Base-by-base conservation (phyloP, 2,329 filamentous ascomycete species). In the Dothidotthia symphoricarpi region DNA sequence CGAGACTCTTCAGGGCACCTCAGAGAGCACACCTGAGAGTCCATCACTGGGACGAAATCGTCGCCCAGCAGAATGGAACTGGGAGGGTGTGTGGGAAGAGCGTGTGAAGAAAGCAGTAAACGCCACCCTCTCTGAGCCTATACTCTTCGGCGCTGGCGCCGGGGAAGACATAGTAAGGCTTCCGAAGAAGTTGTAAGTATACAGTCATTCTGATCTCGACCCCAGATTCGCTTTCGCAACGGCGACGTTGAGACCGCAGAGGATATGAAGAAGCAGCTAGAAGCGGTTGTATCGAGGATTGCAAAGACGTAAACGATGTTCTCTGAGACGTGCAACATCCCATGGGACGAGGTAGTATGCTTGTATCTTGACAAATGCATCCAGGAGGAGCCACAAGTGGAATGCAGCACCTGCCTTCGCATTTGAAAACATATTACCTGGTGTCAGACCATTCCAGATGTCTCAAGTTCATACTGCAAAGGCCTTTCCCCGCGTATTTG, bases 11-110 rank as follows among this genome's bases (percentile, higher is more conserved):
- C 46, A 51, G 16, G 32, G 42, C 8, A 26, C 34, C 1, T 35
- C 45, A 11, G 52, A 42, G n/a, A 45, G 44, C 27, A 28, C 45
- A 13, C 39, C 44, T 14, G 53, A 59, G 3, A 41, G 34, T n/a
- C 43, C 49, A 15, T 34, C 61, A 8, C 64, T 54, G 54, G 77
- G 67, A 55, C 68, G 70, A 70, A 78, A 69, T 43, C 71, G 82
- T 43, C 74, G 77, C 33, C 88, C 88, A 0, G 86, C 85, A 6
- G 85, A 95, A 55, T 97, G 91, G 91, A 95, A 95, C 61, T 97
- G 91, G 91, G 88, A 95, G 57, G 90, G 91, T 0, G 91, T 97
- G 0, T 98, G 91, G 91, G 87, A 94, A 62, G 85, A 90, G 49
- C 78, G 91, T 37, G 90, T 95, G 1, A 83, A 81, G 66, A 86